A percentile compares a stretch with the other conserved stretches of the same genome.
Conservation (phyloP, 2,329 filamentous ascomycete genomes). For the Zymoseptoria passerinii region DNA sequence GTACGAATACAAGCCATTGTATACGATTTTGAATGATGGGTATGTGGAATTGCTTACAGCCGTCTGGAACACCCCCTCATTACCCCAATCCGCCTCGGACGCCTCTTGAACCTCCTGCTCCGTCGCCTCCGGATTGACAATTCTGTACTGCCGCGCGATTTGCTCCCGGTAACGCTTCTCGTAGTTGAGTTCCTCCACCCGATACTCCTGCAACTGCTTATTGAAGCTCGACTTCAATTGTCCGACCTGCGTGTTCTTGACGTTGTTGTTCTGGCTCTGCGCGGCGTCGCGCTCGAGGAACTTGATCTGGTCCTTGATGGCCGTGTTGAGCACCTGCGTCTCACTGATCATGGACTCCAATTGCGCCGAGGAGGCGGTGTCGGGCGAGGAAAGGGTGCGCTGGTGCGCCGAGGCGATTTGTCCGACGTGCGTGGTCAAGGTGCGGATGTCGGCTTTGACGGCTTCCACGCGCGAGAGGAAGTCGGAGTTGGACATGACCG, state of each 20-base stretch:
- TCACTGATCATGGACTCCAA: slow-evolving; percentile 61
- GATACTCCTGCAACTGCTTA: slow-evolving; percentile 61
- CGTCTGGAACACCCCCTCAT: slow-evolving; percentile 74
- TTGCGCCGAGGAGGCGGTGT: slow-evolving; percentile 44
- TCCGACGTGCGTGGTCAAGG: slow-evolving; percentile 58
- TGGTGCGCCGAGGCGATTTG: slow-evolving; percentile 63
- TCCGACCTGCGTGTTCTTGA: slow-evolving; percentile 63
- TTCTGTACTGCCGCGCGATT: slow-evolving; percentile 70
- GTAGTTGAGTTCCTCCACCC: slow-evolving; percentile 63
- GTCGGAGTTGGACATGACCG: slow-evolving; percentile 53
- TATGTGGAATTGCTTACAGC: slow-evolving; percentile 50
- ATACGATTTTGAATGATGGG: no score
- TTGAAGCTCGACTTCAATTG: slow-evolving; percentile 65
- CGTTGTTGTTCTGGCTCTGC: slow-evolving; percentile 53
- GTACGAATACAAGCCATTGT: background rate
- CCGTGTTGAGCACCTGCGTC: slow-evolving; percentile 64
- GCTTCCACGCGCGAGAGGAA: slow-evolving; percentile 60
- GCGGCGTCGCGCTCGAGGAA: slow-evolving; percentile 62
- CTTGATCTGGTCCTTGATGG: slow-evolving; percentile 72
- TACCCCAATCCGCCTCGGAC: slow-evolving; percentile 61
- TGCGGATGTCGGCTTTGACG: slow-evolving; percentile 59
- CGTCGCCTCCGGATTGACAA: slow-evolving; percentile 62
- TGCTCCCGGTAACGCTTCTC: slow-evolving; percentile 65
- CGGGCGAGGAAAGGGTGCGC: slow-evolving; percentile 59
- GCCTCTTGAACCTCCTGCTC: slow-evolving; percentile 64